Percentiles rank a stretch among this genome's conserved stretches.
Evolutionary conservation across 306 rosid genomes (phyloP).

Genomic region (Cucurbita argyrosperma): DNA sequence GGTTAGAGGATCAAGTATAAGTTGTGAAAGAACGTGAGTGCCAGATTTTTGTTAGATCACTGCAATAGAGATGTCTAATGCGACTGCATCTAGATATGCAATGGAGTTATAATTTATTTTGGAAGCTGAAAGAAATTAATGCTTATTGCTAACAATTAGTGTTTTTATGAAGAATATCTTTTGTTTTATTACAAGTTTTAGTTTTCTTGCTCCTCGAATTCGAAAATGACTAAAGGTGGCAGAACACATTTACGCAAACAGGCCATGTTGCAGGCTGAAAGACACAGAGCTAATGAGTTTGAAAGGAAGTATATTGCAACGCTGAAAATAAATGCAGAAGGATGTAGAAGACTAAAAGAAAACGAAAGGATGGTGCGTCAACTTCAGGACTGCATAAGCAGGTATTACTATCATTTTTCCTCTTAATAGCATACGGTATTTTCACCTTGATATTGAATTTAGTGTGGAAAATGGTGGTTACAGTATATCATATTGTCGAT

Average conservation of each 20-base stretch:
- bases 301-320: conserved; percentile 56
- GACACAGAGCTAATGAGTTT: conserved; percentile 49
- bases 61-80: neutral
- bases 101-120: neutral
- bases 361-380: conserved; percentile 57
- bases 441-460: conserved; percentile 4
- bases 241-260: conserved; percentile 17
- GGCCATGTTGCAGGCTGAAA: conserved; percentile 53
- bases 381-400: conserved; percentile 78
- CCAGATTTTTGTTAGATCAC: neutral
- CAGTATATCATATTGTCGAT: conserved; percentile 1
- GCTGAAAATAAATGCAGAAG: conserved; percentile 41
- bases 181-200: neutral
- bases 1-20: neutral
- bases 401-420: conserved; percentile 46
- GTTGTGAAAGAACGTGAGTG: neutral
- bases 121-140: neutral
- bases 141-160: neutral
- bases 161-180: neutral
- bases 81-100: neutral
- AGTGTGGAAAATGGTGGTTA: neutral
- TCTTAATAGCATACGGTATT: conserved; percentile 15
- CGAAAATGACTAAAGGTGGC: neutral
- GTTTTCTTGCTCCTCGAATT: conserved; percentile 5
- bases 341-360: conserved; percentile 48